phyloP scores from a whole-genome alignment of 805 yeast species.

The Wickerhamiella australiensis region DNA sequence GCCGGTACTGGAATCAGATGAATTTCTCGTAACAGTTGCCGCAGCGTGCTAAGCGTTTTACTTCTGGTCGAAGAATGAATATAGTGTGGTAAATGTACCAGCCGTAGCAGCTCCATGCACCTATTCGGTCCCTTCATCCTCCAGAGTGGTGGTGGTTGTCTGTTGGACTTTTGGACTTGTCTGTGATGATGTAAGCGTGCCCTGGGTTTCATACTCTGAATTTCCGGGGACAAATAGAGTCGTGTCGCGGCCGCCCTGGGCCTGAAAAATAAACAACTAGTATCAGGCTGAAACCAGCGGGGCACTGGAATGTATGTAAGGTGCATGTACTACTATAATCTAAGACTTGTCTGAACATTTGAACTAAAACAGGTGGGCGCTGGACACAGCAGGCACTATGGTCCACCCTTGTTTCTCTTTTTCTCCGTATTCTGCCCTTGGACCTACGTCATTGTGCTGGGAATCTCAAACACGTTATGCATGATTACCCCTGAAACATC shows the following conservation, averaged over 20 bases:
- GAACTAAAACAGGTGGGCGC: no score
- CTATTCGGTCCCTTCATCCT: neutral
- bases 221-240: no score
- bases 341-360: no score
- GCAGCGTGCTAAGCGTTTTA: neutral
- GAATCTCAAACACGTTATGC: slow-evolving; percentile 1
- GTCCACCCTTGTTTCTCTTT: neutral
- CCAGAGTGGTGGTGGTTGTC: no score
- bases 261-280: neutral
- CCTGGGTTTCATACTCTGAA: no score
- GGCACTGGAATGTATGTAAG: no score
- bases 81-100: slow-evolving; percentile 4
- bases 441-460: neutral
- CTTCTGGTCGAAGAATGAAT: neutral
- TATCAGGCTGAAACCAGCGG: no score
- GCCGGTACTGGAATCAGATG: neutral
- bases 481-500: neutral
- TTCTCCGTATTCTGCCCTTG: neutral
- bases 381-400: neutral
- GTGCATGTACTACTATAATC: no score
- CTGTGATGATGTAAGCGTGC: neutral
- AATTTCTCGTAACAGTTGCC: neutral
- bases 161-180: no score
- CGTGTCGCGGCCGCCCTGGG: no score
- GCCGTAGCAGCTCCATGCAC: neutral